phyloP scores from a whole-genome alignment of 768 basidiomycete species.

The Sistotremastrum niveocremeum region DNA sequence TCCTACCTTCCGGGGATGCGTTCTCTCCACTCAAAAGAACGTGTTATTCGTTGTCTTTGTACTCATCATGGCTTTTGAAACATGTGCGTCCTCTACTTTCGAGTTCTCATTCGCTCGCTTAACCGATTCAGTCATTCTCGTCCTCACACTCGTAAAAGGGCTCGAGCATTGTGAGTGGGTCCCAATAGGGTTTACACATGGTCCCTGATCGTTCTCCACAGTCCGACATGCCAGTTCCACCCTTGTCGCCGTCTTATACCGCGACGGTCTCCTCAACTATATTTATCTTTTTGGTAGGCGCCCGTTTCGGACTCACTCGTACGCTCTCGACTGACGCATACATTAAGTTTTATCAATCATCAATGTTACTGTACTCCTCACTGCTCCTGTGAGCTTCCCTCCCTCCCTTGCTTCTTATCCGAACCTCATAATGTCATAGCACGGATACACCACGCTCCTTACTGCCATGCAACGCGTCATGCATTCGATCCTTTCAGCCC shows the following conservation, averaged over 20 bases:
- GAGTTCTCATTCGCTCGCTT: neutral
- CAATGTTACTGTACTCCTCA: neutral
- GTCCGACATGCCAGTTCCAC: neutral
- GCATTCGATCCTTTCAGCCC: constrained; percentile 2
- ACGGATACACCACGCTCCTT: constrained; percentile 1
- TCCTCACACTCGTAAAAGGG: neutral
- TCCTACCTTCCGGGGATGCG: constrained; percentile 6
- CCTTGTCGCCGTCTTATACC: neutral
- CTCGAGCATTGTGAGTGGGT: neutral
- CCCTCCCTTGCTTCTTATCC: neutral
- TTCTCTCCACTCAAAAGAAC: constrained; percentile 4
- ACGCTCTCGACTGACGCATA: too few relatives aligned
- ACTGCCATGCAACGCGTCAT: constrained; percentile 3
- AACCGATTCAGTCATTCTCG: neutral
- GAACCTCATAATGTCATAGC: neutral
- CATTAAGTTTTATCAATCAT: neutral
- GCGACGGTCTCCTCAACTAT: neutral
- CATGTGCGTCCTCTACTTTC: neutral
- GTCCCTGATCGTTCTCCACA: neutral
- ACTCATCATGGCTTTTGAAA: constrained; percentile 4
- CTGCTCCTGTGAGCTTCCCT: neutral
- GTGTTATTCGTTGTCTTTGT: constrained; percentile 7
- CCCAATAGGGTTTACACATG: neutral
- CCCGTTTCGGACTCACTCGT: too few relatives aligned
- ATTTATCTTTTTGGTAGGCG: neutral